Evolutionary conservation across 345 rosid species (phyloP).

Genomic region (Rhodamnia rubescens): DNA sequence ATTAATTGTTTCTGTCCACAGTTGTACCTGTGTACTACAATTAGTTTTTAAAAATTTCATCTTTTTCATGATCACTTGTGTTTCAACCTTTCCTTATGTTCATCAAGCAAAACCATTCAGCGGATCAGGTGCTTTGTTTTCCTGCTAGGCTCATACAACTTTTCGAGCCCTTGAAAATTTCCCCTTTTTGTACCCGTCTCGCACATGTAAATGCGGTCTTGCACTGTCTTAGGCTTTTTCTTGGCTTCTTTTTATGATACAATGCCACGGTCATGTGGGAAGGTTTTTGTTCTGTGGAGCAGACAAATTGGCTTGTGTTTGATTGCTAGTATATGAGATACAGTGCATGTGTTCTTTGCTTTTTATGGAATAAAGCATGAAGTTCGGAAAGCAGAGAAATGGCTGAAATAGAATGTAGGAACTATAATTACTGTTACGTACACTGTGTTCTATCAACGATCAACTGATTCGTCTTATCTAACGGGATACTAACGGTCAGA

Average conservation of each 20-base stretch:
- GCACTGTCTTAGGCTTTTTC: not conserved
- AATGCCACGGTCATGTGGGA: not conserved
- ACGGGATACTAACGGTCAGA: not conserved
- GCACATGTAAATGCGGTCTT: not conserved
- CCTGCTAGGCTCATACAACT: not conserved
- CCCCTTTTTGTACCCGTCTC: not conserved
- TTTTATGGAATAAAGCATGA: not conserved
- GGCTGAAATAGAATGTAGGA: not conserved
- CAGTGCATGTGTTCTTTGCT: not conserved
- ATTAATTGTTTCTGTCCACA: not conserved
- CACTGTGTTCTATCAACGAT: not conserved
- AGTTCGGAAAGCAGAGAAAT: not conserved
- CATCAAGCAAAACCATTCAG: not conserved
- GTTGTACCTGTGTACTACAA: not conserved
- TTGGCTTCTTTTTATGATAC: not conserved
- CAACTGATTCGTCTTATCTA: not conserved
- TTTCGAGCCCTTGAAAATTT: not conserved
- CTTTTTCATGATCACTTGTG: not conserved
- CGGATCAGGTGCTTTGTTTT: not conserved
- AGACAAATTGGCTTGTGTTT: not conserved
- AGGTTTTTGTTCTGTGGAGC: not conserved
- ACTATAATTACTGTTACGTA: not conserved
- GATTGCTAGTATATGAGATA: not conserved
- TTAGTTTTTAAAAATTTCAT: not conserved
- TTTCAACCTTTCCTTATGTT: not conserved